Evolutionary conservation across 164 flowering plant genomes (phyloP).

Genomic region (Vitis vinifera): DNA sequence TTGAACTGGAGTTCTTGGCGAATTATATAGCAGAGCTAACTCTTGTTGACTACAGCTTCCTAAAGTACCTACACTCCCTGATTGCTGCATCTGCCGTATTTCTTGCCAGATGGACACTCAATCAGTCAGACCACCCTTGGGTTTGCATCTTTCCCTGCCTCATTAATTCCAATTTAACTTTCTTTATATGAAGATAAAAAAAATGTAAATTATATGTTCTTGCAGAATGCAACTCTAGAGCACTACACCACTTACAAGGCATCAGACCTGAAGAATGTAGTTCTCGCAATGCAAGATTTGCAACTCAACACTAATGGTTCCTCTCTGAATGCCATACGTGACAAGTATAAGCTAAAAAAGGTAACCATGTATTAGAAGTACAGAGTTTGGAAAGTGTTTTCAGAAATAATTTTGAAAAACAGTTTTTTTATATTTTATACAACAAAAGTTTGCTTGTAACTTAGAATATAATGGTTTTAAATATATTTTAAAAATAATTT

Average conservation of each 20-base stretch:
- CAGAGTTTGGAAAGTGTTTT: no score
- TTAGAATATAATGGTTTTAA: no score
- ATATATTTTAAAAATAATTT: no score
- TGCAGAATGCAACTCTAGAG: conserved; percentile 66
- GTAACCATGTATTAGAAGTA: conserved; percentile 22
- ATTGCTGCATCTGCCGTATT: conserved; percentile 72
- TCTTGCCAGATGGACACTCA: conserved; percentile 71
- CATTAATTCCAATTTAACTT: not conserved
- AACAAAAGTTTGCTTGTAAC: no score
- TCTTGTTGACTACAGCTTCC: conserved; percentile 60
- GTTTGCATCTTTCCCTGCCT: conserved; percentile 30
- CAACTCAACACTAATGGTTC: conserved; percentile 45
- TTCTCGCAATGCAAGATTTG: conserved; percentile 56
- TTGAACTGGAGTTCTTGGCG: conserved; percentile 66
- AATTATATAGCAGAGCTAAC: conserved; percentile 69
- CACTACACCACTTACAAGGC: conserved; percentile 54
- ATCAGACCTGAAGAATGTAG: conserved; percentile 44
- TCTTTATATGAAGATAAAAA: not conserved
- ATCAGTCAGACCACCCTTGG: conserved; percentile 67
- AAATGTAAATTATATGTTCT: not conserved
- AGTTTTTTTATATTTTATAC: no score
- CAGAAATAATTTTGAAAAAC: no score
- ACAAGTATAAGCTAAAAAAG: conserved; percentile 64
- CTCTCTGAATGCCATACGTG: conserved; percentile 52
- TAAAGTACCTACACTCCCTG: conserved; percentile 56